A percentile compares a stretch with the other conserved stretches of the same genome.
Conservation (phyloP, 2,329 filamentous ascomycete genomes). For the Phaeosphaeriaceae sp. region DNA sequence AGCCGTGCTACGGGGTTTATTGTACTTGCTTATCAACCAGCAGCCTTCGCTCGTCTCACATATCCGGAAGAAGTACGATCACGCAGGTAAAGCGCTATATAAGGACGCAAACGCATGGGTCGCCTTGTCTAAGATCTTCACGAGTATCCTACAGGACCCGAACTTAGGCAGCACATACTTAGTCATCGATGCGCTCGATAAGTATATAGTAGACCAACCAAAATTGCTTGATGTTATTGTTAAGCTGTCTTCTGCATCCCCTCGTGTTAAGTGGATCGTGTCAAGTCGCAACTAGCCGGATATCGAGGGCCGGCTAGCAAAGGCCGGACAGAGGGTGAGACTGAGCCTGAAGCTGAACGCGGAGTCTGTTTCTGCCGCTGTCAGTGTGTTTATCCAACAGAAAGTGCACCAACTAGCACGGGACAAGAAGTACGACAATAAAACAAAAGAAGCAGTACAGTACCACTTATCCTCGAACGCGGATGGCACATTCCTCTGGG, state of each 20-base stretch:
- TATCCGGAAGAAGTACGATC: no score
- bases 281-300: conserved; percentile 19
- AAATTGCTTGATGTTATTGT: conserved; percentile 1
- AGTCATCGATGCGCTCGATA: conserved; percentile 16
- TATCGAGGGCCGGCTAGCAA: conserved; percentile 40
- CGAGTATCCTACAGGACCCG: conserved; percentile 52
- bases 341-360: conserved; percentile 36
- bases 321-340: background rate
- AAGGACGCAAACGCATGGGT: no score
- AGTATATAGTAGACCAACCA: conserved; percentile 7
- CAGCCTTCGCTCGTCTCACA: no score
- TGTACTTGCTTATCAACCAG: no score
- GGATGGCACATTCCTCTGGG: no score
- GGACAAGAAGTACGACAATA: conserved; percentile 46
- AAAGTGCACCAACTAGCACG: conserved; percentile 41
- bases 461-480: no score
- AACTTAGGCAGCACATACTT: conserved; percentile 8
- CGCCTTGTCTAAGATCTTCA: no score
- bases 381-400: conserved; percentile 47
- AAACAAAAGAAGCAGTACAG: no score
- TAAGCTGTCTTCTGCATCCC: conserved; percentile 10
- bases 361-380: conserved; percentile 41
- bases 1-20: no score
- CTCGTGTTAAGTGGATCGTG: no score
- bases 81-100: no score